Conservation (phyloP, 2,329 filamentous ascomycete species). For the Aureobasidium vineae region DNA sequence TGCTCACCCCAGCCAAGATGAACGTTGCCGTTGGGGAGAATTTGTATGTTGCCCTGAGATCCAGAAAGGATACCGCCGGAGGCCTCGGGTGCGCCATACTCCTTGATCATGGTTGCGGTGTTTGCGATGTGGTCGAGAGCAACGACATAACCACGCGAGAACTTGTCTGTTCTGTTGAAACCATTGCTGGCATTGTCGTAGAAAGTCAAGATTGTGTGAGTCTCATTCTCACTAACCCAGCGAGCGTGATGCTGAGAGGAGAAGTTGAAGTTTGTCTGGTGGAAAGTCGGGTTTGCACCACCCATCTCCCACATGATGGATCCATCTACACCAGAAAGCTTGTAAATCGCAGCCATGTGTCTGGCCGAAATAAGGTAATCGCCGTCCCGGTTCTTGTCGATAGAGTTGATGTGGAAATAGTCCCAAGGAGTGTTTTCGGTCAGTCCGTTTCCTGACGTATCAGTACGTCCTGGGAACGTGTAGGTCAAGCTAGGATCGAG, state of each 20-base stretch:
- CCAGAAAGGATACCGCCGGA: constrained; percentile 48
- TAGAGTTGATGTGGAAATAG: constrained; percentile 56
- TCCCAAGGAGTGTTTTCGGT: constrained; percentile 51
- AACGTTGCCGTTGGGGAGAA: constrained; percentile 54
- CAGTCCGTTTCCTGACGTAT: constrained; percentile 49
- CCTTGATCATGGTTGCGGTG: constrained; percentile 49
- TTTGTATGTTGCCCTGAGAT: constrained; percentile 55
- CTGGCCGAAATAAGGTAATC: constrained; percentile 53
- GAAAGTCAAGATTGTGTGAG: constrained; percentile 53
- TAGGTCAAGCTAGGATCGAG: constrained; percentile 52
- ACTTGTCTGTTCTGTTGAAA: constrained; percentile 43
- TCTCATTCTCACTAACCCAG: constrained; percentile 47
- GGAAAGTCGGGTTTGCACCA: constrained; percentile 50
- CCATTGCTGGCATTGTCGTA: constrained; percentile 56
- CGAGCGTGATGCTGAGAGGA: constrained; percentile 56
- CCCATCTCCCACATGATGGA: constrained; percentile 53
- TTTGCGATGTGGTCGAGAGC: constrained; percentile 46
- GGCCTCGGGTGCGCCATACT: constrained; percentile 50
- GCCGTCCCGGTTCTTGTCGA: constrained; percentile 51
- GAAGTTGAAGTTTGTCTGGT: constrained; percentile 49
- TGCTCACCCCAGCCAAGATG: constrained; percentile 58
- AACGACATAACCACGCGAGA: constrained; percentile 50
- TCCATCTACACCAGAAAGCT: constrained; percentile 48
- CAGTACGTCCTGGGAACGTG: constrained; percentile 46
- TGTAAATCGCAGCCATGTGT: constrained; percentile 49